Evolutionary conservation across 2,329 filamentous ascomycete species (phyloP).

Genomic region (Aspergillus ibericus): DNA sequence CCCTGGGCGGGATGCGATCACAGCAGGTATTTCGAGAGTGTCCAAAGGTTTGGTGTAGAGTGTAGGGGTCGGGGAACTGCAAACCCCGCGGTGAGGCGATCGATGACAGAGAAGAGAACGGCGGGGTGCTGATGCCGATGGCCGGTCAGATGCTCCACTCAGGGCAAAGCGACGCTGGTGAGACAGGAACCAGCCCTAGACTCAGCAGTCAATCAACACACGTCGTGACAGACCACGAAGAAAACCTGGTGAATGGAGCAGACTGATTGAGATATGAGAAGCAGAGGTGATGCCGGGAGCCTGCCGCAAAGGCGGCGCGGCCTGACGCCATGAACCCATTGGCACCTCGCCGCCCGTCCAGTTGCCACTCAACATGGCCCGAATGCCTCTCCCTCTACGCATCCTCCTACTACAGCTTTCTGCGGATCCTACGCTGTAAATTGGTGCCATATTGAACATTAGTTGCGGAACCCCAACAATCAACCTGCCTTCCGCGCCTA

Average conservation of each 20-base stretch:
- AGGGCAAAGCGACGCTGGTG: too few species aligned
- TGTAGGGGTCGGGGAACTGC: neutral
- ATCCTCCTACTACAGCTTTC: too few species aligned
- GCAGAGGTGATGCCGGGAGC: neutral
- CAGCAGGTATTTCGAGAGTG: neutral
- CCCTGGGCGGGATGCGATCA: conserved; percentile 1
- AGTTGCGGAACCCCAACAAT: neutral
- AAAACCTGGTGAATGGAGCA: neutral
- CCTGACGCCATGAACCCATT: conserved; percentile 15
- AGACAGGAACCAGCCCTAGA: too few species aligned
- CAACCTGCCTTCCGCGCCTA: neutral
- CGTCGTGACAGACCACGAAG: neutral
- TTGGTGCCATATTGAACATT: neutral
- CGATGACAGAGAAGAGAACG: too few species aligned
- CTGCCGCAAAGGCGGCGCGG: conserved; percentile 9
- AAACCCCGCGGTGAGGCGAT: too few species aligned
- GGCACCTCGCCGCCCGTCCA: neutral
- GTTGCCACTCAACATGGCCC: conserved; percentile 5
- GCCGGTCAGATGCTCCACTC: neutral
- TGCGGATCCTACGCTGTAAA: too few species aligned
- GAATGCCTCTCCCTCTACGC: too few species aligned
- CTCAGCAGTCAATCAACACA: too few species aligned
- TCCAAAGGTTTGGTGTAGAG: neutral
- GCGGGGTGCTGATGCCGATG: too few species aligned
- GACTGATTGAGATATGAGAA: neutral